Evolutionary conservation across 2,329 filamentous ascomycete species (phyloP).

Genomic region (Cladophialophora chaetospira): DNA sequence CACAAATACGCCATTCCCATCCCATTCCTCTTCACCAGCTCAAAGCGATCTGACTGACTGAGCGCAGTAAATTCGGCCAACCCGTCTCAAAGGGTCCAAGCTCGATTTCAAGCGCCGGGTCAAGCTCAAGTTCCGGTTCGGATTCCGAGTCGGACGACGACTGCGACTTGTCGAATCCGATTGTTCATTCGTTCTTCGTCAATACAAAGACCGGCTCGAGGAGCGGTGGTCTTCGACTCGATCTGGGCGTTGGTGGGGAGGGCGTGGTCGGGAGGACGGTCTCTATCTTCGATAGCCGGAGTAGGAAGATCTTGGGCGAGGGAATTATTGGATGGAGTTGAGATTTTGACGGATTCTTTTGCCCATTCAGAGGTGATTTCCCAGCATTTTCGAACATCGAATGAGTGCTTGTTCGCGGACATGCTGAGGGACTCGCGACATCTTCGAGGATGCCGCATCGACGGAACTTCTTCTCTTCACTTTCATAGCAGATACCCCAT

Average conservation of each 20-base stretch:
- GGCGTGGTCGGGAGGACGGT: slow-evolving; percentile 32
- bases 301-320: slow-evolving; percentile 25
- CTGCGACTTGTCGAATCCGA: slow-evolving; percentile 17
- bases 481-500: slow-evolving; percentile 31
- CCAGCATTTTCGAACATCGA: background rate
- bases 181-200: slow-evolving; percentile 30
- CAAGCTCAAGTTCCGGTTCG: background rate
- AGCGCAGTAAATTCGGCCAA: slow-evolving; percentile 24
- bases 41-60: background rate
- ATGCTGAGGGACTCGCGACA: too few species aligned
- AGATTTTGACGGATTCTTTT: background rate
- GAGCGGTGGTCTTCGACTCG: slow-evolving; percentile 16
- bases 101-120: background rate
- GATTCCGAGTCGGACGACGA: background rate
- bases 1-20: background rate
- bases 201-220: background rate
- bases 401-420: background rate
- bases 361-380: background rate
- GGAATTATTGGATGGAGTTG: slow-evolving; percentile 32
- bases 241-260: slow-evolving; percentile 32
- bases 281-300: slow-evolving; percentile 22
- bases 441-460: background rate
- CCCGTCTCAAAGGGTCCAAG: too few species aligned
- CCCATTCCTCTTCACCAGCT: too few species aligned
- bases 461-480: background rate